Percentiles rank a stretch among this genome's conserved stretches.
Conservation (phyloP, 2,329 filamentous ascomycete species). For the Aspergillus versicolor region DNA sequence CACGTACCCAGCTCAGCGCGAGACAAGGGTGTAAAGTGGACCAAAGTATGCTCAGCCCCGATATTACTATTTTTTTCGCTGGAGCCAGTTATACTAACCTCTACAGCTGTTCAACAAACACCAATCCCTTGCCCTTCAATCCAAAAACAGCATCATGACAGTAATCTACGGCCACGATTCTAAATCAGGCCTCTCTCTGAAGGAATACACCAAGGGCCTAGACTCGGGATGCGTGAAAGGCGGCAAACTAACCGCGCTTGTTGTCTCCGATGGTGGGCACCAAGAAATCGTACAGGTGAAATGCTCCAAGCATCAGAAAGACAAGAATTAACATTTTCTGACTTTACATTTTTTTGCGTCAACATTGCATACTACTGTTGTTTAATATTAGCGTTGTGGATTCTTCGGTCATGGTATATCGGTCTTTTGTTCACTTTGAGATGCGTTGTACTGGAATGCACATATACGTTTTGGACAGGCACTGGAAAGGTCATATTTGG, state of each 20-base stretch:
- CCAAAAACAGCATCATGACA: slow-evolving; percentile 51
- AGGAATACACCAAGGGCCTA: slow-evolving; percentile 75
- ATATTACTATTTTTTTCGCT: background rate
- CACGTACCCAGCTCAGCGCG: slow-evolving; percentile 55
- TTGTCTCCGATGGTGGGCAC: slow-evolving; percentile 62
- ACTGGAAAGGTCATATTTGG: too few species aligned
- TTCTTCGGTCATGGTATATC: background rate
- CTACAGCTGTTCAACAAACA: slow-evolving; percentile 53
- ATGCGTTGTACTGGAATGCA: too few species aligned
- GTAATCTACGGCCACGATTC: slow-evolving; percentile 89
- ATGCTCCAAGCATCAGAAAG: slow-evolving; percentile 35
- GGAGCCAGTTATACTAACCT: background rate
- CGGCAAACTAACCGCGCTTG: slow-evolving; percentile 70
- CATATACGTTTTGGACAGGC: too few species aligned
- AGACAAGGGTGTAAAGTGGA: slow-evolving; percentile 63
- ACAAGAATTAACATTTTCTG: background rate
- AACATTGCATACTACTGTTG: background rate
- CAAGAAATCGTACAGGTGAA: slow-evolving; percentile 43
- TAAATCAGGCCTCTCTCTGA: slow-evolving; percentile 64
- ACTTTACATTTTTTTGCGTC: background rate
- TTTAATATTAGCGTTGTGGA: background rate
- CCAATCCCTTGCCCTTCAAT: slow-evolving; percentile 32
- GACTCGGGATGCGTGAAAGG: slow-evolving; percentile 82
- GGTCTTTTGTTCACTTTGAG: background rate
- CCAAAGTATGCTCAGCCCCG: slow-evolving; percentile 44